Base-by-base conservation (phyloP, 1,284 basidiomycete genomes). In the Golubevia pallescens region DNA sequence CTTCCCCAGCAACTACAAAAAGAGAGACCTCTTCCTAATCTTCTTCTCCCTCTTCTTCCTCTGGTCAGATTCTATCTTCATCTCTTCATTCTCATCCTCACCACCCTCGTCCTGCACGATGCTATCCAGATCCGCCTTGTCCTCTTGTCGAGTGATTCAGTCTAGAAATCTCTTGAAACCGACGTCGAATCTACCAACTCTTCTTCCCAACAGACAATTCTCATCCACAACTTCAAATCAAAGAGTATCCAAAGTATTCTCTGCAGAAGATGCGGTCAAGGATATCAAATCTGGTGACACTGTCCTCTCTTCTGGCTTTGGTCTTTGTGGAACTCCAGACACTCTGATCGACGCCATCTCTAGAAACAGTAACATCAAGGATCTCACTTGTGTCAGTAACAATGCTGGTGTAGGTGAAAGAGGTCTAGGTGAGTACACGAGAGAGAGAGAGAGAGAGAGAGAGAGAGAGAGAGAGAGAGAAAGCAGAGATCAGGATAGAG, bases 261-360 rank as follows among this genome's bases (percentile, higher is more conserved):
- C 63, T 2, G 68, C 80, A 23, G 73, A 71, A n/a, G 78, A 82
- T 57, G 82, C 82, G 1, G 74, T 85, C 20, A 67, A 67, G 53
- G 82, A 84, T 63, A 80, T 85, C 61, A 48, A 60, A 7, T 53
- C 77, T 3, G 81, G 80, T 59, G 71, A 67, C 6, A 69, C 68
- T 7, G 57, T 85, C 8, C 75, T 85, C 52, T 75, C 75, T 7
- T 77, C 77, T 20, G 82, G 82, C 0, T 85, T 85, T 51, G 82
- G 81, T 20, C 80, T 85, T 3, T 82, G 81, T 63, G 82, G 82
- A 10, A 79, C 80, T 6, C 82, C 82, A 48, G 79, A 80, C 58
- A 84, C 82, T 34, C 73, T 85, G 48, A 79, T 85, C 60, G 58
- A 54, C 1, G 82, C 81, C 61, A 74, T 80, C 58, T 65, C 69